Evolutionary conservation across 2,329 filamentous ascomycete species (phyloP).

Genomic region (Aspergillus cejpii): DNA sequence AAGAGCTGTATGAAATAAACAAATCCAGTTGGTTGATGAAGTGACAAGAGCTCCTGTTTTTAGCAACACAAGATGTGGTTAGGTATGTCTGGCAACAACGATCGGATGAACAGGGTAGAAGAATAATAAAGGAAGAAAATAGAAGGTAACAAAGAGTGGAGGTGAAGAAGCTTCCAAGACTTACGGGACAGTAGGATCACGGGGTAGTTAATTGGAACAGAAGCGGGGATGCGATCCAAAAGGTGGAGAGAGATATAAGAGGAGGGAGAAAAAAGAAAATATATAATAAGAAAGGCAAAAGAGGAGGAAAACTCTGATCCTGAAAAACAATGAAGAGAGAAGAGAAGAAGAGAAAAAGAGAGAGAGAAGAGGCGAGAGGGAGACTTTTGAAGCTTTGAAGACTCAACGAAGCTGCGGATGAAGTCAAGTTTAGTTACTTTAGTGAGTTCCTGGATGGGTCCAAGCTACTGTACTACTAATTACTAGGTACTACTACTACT

Average conservation of each 20-base stretch:
- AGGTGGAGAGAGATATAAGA: neutral
- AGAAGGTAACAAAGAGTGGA: slow-evolving; percentile 1
- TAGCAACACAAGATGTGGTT: neutral
- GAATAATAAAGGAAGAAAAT: neutral
- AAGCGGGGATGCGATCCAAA: neutral
- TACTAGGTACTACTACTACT: too few species aligned
- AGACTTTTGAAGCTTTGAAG: slow-evolving; percentile 4
- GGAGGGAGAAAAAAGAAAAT: slow-evolving; percentile 5
- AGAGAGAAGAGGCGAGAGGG: slow-evolving; percentile 2
- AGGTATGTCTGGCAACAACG: neutral
- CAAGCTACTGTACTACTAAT: slow-evolving; percentile 1
- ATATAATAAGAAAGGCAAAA: slow-evolving; percentile 8
- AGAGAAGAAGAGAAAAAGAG: slow-evolving; percentile 4
- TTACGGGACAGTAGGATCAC: slow-evolving; percentile 4
- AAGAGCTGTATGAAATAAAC: neutral
- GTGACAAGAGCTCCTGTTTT: neutral
- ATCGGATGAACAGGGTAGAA: neutral
- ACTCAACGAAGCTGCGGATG: slow-evolving; percentile 2
- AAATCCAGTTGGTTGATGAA: neutral
- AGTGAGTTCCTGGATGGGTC: too few species aligned
- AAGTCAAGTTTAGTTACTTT: slow-evolving; percentile 7
- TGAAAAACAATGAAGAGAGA: neutral
- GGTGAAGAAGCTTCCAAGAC: slow-evolving; percentile 2
- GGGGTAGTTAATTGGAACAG: neutral
- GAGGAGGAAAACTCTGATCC: slow-evolving; percentile 4